A percentile compares a stretch with the other conserved stretches of the same genome.
Conservation (phyloP, 345 rosid genomes). For the Eutrema japonicum region DNA sequence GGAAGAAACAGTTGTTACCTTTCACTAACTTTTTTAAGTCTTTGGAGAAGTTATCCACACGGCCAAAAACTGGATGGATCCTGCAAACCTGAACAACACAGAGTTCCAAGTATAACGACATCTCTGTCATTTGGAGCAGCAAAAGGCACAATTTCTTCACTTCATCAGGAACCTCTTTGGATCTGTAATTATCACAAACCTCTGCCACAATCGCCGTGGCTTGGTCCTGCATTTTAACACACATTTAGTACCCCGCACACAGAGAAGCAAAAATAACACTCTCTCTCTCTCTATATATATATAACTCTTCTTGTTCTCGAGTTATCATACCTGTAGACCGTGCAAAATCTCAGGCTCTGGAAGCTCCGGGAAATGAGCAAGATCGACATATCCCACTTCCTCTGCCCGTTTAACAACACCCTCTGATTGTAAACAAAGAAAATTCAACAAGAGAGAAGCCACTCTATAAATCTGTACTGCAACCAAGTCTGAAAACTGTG, state of each 20-base stretch:
- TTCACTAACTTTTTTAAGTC: constrained; percentile 58
- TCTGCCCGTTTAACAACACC: constrained; percentile 84
- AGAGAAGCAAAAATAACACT: background rate
- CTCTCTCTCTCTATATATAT: background rate
- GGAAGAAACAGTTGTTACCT: constrained; percentile 50
- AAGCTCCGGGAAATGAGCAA: constrained; percentile 89
- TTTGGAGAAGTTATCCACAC: constrained; percentile 81
- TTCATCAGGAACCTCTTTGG: constrained; percentile 53
- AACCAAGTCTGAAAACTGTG: constrained; percentile 75
- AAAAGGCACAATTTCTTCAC: constrained; percentile 57
- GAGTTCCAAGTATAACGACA: constrained; percentile 77
- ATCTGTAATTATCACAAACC: constrained; percentile 54
- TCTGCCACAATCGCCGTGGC: constrained; percentile 63
- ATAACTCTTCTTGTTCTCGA: constrained; percentile 6
- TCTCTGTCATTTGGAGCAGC: constrained; percentile 70
- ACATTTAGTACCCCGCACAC: background rate
- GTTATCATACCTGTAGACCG: constrained; percentile 72
- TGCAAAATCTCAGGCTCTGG: constrained; percentile 96
- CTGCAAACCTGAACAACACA: constrained; percentile 84
- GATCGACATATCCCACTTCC: constrained; percentile 83
- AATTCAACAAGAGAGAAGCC: constrained; percentile 72
- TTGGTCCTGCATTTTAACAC: constrained; percentile 68
- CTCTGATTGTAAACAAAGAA: constrained; percentile 83
- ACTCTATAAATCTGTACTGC: constrained; percentile 82
- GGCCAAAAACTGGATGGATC: constrained; percentile 77